A percentile compares a stretch with the other conserved stretches of the same genome.
Conservation (phyloP, 2,329 filamentous ascomycete genomes). For the Alternaria dauci region DNA sequence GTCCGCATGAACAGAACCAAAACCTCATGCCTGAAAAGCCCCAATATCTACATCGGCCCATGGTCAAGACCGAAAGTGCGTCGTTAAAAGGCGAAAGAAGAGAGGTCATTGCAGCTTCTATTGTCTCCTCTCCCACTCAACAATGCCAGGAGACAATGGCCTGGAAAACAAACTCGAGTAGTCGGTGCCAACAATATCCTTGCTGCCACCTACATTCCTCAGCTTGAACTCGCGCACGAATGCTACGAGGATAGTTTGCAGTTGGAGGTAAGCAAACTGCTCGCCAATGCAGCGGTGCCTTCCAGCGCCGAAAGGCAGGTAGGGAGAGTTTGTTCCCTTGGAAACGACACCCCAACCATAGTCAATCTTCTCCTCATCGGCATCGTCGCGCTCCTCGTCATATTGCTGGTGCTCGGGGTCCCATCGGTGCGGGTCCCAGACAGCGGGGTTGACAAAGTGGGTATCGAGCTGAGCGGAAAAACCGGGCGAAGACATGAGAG, state of each 20-base stretch:
- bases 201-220: slow-evolving; percentile 74
- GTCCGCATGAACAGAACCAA: slow-evolving; percentile 1
- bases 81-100: not conserved
- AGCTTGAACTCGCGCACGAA: slow-evolving; percentile 83
- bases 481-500: slow-evolving; percentile 84
- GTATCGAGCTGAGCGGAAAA: slow-evolving; percentile 75
- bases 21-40: not conserved
- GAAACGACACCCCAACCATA: slow-evolving; percentile 93
- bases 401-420: slow-evolving; percentile 65
- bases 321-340: slow-evolving; percentile 89
- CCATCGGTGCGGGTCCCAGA: slow-evolving; percentile 95
- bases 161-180: slow-evolving; percentile 63
- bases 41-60: slow-evolving; percentile 18
- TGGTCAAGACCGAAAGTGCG: slow-evolving; percentile 15
- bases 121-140: slow-evolving; percentile 77
- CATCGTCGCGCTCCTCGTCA: slow-evolving; percentile 60
- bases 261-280: slow-evolving; percentile 92
- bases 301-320: slow-evolving; percentile 92
- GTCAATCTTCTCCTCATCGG: slow-evolving; percentile 78
- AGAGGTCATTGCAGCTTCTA: slow-evolving; percentile 32
- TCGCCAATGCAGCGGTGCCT: slow-evolving; percentile 95
- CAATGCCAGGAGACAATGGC: slow-evolving; percentile 59
- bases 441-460: slow-evolving; percentile 82
- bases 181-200: slow-evolving; percentile 73
- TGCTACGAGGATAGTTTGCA: slow-evolving; percentile 82